Evolutionary conservation across 768 basidiomycete genomes (phyloP).

Genomic region (Russula olivacea): DNA sequence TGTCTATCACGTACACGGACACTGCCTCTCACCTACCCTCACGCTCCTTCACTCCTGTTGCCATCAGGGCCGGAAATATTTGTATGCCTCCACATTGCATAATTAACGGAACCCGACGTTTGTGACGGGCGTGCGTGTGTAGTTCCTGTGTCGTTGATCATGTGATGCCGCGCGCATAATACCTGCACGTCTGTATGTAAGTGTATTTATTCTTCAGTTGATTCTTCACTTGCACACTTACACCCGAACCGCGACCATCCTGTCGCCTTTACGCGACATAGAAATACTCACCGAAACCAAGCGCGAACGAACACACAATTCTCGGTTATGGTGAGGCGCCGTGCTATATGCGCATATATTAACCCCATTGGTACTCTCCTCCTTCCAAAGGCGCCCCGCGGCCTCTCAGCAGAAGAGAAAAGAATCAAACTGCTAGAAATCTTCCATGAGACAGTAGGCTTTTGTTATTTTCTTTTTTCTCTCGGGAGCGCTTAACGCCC

Average conservation of each 20-base stretch:
- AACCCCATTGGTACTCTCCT: too few species aligned
- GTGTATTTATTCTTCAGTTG: background rate
- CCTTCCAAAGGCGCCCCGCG: conserved; percentile 31
- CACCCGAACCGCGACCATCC: background rate
- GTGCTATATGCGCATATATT: conserved; percentile 8
- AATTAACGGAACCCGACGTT: conserved; percentile 2
- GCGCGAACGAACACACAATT: background rate
- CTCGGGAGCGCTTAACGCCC: background rate
- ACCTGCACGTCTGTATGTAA: too few species aligned
- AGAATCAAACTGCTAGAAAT: conserved; percentile 84
- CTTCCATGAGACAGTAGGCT: conserved; percentile 78
- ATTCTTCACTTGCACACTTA: too few species aligned
- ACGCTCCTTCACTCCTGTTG: conserved; percentile 8
- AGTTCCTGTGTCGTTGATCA: background rate
- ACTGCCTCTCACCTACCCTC: conserved; percentile 3
- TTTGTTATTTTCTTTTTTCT: background rate
- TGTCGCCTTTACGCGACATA: background rate
- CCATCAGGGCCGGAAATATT: conserved; percentile 14
- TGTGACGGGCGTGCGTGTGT: background rate
- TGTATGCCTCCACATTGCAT: conserved; percentile 19
- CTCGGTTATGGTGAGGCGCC: conserved; percentile 5
- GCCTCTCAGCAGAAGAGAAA: conserved; percentile 87
- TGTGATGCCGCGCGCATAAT: conserved; percentile 4
- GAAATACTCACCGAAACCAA: background rate
- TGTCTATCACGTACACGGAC: conserved; percentile 18